Evolutionary conservation across 768 basidiomycete species (phyloP).

Genomic region (Dentipellis sp.): DNA sequence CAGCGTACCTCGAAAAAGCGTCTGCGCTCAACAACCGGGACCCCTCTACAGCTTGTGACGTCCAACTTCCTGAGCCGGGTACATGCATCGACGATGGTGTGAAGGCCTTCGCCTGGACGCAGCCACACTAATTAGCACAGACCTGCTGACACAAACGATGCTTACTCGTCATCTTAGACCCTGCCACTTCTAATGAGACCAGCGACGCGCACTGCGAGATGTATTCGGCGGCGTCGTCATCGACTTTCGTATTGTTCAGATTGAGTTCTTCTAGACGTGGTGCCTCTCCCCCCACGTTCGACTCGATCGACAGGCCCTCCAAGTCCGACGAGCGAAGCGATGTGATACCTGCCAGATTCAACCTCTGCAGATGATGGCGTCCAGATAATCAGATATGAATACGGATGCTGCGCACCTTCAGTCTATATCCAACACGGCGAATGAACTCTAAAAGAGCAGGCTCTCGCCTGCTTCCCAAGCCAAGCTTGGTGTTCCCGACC

Average conservation of each 20-base stretch:
- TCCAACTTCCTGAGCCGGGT: conserved; percentile 42
- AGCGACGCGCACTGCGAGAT: conserved; percentile 44
- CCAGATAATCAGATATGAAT: neutral
- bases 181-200: conserved; percentile 38
- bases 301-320: conserved; percentile 33
- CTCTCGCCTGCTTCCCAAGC: conserved; percentile 21
- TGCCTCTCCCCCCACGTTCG: conserved; percentile 20
- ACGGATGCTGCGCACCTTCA: conserved; percentile 7
- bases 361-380: conserved; percentile 27
- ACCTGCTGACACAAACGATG: neutral
- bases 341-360: conserved; percentile 50
- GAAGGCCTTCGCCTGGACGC: conserved; percentile 40
- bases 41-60: conserved; percentile 58
- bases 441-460: conserved; percentile 38
- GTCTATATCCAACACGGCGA: conserved; percentile 40
- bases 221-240: conserved; percentile 44
- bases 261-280: conserved; percentile 39
- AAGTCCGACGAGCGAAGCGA: conserved; percentile 43
- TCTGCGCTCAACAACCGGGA: conserved; percentile 48
- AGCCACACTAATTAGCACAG: neutral
- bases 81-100: conserved; percentile 50
- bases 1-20: conserved; percentile 52
- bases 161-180: conserved; percentile 55
- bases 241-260: conserved; percentile 53
- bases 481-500: conserved; percentile 53